Percentiles rank a stretch among this genome's conserved stretches.
Evolutionary conservation across 2,329 filamentous ascomycete genomes (phyloP).

Genomic region (Pseudocercospora macadamiae): DNA sequence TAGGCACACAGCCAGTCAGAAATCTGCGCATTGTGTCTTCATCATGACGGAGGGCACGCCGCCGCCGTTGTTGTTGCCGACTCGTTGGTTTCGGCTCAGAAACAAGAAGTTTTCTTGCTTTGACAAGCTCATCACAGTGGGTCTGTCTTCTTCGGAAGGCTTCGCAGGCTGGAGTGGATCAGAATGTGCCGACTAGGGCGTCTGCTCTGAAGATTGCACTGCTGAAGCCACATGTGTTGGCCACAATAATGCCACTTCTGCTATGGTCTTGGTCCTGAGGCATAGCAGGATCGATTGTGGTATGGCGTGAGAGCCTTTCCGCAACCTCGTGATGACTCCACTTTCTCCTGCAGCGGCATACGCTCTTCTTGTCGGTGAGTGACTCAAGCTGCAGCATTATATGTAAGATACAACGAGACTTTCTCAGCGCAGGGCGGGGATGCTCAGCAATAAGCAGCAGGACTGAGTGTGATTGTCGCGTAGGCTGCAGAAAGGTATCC

Average conservation of each 20-base stretch:
- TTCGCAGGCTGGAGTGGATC: neutral
- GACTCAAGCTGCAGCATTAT: neutral
- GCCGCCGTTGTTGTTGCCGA: neutral
- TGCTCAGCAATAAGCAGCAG: neutral
- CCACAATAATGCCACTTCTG: no score
- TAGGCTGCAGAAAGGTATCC: no score
- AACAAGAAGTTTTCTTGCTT: neutral
- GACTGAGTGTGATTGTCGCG: neutral
- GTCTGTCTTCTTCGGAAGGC: neutral
- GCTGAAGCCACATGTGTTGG: neutral
- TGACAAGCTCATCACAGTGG: conserved; percentile 1
- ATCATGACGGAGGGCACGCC: neutral
- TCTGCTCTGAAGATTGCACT: no score
- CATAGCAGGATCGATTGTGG: no score
- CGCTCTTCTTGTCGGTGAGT: neutral
- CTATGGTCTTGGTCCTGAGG: no score
- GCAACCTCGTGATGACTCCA: neutral
- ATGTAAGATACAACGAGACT: neutral
- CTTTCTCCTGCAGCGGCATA: neutral
- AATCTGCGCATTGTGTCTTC: neutral
- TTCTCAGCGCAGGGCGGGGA: neutral
- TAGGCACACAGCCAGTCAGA: neutral
- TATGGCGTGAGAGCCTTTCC: neutral
- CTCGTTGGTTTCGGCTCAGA: neutral
- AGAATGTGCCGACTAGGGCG: neutral